Percentiles rank a stretch among this genome's conserved stretches.
These are phyloP conservation scores for Fraxinus xanthoxyloides DNA, from an alignment of 305 asterid species.

Conservation along the genomic window DNA sequence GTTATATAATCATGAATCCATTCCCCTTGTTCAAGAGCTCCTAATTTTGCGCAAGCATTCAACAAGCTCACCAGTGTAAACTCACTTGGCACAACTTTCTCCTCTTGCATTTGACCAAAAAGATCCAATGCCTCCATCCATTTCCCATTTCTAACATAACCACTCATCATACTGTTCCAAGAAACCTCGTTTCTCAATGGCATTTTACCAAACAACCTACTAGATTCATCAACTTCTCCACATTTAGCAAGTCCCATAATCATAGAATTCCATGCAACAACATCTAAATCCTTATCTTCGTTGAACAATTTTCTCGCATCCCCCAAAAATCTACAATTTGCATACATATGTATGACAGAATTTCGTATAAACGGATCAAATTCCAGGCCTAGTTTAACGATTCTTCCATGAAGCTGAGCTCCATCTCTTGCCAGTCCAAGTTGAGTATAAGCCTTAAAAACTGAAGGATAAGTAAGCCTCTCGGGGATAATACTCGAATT, in stretches of 20 bases:
- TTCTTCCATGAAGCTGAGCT: slow-evolving; percentile 70
- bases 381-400: slow-evolving; percentile 51
- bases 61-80: slow-evolving; percentile 57
- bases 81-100: slow-evolving; percentile 34
- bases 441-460: slow-evolving; percentile 66
- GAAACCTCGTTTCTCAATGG: slow-evolving; percentile 52
- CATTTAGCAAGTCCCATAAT: slow-evolving; percentile 57
- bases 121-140: slow-evolving; percentile 41
- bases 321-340: slow-evolving; percentile 48
- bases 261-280: slow-evolving; percentile 75
- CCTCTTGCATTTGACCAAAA: slow-evolving; percentile 30
- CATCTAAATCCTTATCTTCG: slow-evolving; percentile 38
- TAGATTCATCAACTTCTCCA: slow-evolving; percentile 50
- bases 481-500: slow-evolving; percentile 38
- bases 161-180: slow-evolving; percentile 69
- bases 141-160: slow-evolving; percentile 49
- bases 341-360: slow-evolving; percentile 60
- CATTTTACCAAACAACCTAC: slow-evolving; percentile 45
- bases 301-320: slow-evolving; percentile 58
- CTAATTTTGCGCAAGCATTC: slow-evolving; percentile 59
- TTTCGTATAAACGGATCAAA: slow-evolving; percentile 55
- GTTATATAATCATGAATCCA: slow-evolving; percentile 49
- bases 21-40: slow-evolving; percentile 52
- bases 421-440: slow-evolving; percentile 54
- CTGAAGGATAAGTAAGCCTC: slow-evolving; percentile 64